Evolutionary conservation across 2,329 filamentous ascomycete genomes (phyloP).

Genomic region (Ascomycota sp.): DNA sequence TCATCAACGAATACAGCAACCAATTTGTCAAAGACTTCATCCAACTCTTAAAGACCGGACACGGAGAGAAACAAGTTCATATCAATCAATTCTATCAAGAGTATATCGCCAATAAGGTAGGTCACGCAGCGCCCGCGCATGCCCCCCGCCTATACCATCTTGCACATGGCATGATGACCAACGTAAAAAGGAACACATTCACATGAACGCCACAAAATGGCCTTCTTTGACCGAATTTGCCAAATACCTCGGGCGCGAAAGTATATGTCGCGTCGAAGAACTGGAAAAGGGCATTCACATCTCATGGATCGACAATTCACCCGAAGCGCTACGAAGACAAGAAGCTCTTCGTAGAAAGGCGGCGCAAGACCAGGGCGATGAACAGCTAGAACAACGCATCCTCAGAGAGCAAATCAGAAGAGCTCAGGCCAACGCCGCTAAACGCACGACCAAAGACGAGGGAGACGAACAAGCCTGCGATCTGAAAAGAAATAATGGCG

Average conservation of each 20-base stretch:
- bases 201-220: slow-evolving; percentile 90
- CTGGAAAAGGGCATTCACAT: slow-evolving; percentile 68
- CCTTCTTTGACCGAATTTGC: slow-evolving; percentile 72
- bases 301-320: slow-evolving; percentile 76
- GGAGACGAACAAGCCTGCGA: slow-evolving; percentile 20
- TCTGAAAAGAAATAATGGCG: slow-evolving; percentile 42
- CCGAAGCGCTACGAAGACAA: slow-evolving; percentile 57
- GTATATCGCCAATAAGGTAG: slow-evolving; percentile 55
- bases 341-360: slow-evolving; percentile 70
- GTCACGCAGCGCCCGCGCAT: background rate
- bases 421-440: slow-evolving; percentile 32
- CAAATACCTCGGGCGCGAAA: slow-evolving; percentile 65
- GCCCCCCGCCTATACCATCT: background rate
- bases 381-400: slow-evolving; percentile 66
- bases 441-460: slow-evolving; percentile 17
- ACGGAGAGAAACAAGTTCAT: slow-evolving; percentile 75
- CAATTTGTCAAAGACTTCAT: slow-evolving; percentile 69
- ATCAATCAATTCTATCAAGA: slow-evolving; percentile 91
- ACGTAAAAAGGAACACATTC: slow-evolving; percentile 40
- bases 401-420: slow-evolving; percentile 66
- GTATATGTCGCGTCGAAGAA: slow-evolving; percentile 77
- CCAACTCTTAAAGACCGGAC: slow-evolving; percentile 52
- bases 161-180: background rate
- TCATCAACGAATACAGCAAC: slow-evolving; percentile 59
- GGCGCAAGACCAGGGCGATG: slow-evolving; percentile 70